Base-by-base conservation (phyloP, 2,329 filamentous ascomycete species). In the Cytospora paraplurivora region DNA sequence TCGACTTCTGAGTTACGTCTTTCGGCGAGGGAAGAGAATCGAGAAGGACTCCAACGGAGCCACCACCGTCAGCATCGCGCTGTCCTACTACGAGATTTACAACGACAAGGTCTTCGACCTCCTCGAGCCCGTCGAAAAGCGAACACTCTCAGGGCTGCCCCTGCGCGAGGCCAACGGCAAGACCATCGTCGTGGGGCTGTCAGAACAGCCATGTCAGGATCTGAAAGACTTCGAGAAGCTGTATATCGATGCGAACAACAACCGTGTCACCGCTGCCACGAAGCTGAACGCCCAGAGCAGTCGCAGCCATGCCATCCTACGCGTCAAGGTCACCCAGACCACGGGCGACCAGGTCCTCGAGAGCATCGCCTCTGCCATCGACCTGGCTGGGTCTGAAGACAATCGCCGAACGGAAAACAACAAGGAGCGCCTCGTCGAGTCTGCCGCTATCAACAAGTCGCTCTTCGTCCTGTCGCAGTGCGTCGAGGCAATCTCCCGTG, bases 61-160 rank as follows among this genome's bases (percentile, higher is more conserved):
- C 58, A 93, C 88, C 0, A 82, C 79, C 1, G 91, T 96, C 27
- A 80, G 86, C 10, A 91, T 97, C 17, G 82, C 86, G 13, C 83
- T 97, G 71, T 93, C 91, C 34, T 97, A 97, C 78, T 97, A 96
- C 78, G 93, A 97, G 75, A 97, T 97, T 69, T 97, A 97, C 78
- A 97, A 96, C 75, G 93, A 97, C 79, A 94, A 94, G 74, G 93
- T 97, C 21, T 97, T 89, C 72, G 93, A 97, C 74, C 80, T 97
- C 37, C 92, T 97, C 69, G 91, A 97, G 74, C 82, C 92, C 0
- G 90, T 88, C 0, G 93, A 97, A 75, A 96, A 93, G 79, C 89
- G 95, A 57, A 93, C 90, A 0, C 81, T 91, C 1, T 85, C 90
- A 0, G 93, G 93, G 0, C 79, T 97, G 33, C 91, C 91, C 1